Conservation (phyloP, 139 green algal species). For the Helicosporidium sp. region DNA sequence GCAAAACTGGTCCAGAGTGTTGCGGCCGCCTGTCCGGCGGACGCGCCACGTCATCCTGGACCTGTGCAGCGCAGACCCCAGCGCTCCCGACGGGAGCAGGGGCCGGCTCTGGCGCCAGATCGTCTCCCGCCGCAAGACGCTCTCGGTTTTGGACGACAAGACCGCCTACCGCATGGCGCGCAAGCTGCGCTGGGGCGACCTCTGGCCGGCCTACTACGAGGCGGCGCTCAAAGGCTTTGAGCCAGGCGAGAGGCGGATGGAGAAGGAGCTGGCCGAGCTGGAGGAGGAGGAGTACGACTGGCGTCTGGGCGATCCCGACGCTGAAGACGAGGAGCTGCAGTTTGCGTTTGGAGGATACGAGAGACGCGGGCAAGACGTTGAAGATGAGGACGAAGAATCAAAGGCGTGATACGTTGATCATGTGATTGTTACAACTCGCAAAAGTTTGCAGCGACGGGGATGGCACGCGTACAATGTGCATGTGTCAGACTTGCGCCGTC, state of each 20-base stretch:
- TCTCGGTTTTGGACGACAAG: conserved; percentile 19
- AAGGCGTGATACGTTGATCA: too few relatives aligned
- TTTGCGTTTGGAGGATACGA: too few relatives aligned
- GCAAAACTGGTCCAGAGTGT: conserved; percentile 18
- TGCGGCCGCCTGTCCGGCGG: conserved; percentile 34
- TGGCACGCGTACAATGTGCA: too few relatives aligned
- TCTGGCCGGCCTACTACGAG: conserved; percentile 42
- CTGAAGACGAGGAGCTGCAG: too few relatives aligned
- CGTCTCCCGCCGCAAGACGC: conserved; percentile 16
- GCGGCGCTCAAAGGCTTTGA: conserved; percentile 1
- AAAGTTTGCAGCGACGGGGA: too few relatives aligned
- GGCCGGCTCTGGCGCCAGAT: conserved; percentile 28
- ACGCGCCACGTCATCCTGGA: conserved; percentile 48
- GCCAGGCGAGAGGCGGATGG: background rate
- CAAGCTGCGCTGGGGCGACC: conserved; percentile 38
- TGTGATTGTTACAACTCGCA: too few relatives aligned
- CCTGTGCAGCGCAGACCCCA: conserved; percentile 27
- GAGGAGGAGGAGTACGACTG: too few relatives aligned
- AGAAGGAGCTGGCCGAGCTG: background rate
- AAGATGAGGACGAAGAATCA: too few relatives aligned
- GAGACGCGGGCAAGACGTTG: too few relatives aligned
- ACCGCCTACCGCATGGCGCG: conserved; percentile 33
- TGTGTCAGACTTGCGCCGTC: too few relatives aligned
- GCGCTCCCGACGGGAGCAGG: background rate
- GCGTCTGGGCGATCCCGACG: too few relatives aligned